Evolutionary conservation across 2,329 filamentous ascomycete species (phyloP).

Genomic region (Neofusicoccum kwambonambiense): DNA sequence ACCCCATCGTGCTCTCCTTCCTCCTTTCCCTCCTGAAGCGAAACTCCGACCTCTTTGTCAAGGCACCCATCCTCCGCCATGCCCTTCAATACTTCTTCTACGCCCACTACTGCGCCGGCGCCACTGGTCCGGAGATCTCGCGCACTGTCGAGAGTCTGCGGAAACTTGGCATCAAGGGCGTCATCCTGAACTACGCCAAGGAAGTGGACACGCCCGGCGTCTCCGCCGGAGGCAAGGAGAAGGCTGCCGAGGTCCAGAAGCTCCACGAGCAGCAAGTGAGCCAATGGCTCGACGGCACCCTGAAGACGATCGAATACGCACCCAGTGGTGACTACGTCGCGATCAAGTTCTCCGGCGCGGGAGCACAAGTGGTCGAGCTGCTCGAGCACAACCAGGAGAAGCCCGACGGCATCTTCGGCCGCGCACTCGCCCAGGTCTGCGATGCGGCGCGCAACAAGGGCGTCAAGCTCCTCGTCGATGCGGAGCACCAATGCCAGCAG

Average conservation of each 20-base stretch:
- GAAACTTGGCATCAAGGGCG: conserved; percentile 74
- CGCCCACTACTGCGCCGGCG: conserved; percentile 85
- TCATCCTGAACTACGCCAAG: conserved; percentile 80
- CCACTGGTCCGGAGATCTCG: conserved; percentile 66
- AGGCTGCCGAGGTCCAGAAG: conserved; percentile 1
- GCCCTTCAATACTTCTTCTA: conserved; percentile 81
- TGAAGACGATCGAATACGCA: conserved; percentile 63
- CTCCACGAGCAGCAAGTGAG: conserved; percentile 59
- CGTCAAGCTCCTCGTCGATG: conserved; percentile 52
- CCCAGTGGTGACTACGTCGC: conserved; percentile 49
- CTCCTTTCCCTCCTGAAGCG: conserved; percentile 15
- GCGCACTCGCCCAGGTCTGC: conserved; percentile 46
- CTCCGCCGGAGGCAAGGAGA: neutral
- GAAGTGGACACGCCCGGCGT: conserved; percentile 52
- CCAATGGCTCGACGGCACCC: conserved; percentile 54
- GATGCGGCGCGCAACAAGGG: conserved; percentile 42
- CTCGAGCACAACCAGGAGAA: conserved; percentile 37
- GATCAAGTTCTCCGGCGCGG: conserved; percentile 37
- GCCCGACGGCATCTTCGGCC: conserved; percentile 42
- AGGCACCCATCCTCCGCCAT: conserved; percentile 60
- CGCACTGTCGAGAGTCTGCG: conserved; percentile 61
- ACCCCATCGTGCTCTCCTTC: conserved; percentile 15
- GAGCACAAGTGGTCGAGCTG: conserved; percentile 26
- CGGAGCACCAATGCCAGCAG: conserved; percentile 55
- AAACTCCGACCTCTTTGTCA: conserved; percentile 13